Evolutionary conservation across 2,329 filamentous ascomycete species (phyloP).

Genomic region (Teratosphaeria epicoccoides): DNA sequence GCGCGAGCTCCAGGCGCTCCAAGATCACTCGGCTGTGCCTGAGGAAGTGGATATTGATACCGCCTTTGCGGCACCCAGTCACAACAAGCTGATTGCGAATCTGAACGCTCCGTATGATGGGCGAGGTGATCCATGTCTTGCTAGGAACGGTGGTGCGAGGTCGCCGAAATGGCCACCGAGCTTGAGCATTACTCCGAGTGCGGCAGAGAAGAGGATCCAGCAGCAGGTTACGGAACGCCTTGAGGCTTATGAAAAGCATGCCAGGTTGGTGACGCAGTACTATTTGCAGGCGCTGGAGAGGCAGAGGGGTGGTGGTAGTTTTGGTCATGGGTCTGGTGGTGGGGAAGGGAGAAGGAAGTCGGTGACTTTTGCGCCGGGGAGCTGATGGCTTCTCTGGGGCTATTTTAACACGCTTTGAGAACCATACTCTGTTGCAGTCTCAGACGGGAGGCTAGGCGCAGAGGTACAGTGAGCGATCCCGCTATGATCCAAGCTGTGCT

Average conservation of each 20-base stretch:
- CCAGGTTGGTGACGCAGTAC: conserved; percentile 7
- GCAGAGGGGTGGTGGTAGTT: background rate
- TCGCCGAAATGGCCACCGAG: background rate
- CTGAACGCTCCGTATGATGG: conserved; percentile 11
- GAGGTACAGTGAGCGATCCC: background rate
- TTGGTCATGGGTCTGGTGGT: background rate
- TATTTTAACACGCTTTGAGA: background rate
- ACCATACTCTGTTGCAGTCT: too few species aligned
- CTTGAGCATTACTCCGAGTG: conserved; percentile 7
- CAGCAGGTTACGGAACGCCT: conserved; percentile 10
- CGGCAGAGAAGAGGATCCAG: conserved; percentile 4
- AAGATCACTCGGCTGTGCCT: background rate
- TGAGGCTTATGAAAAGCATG: conserved; percentile 13
- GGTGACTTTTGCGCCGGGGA: background rate
- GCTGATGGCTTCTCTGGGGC: background rate
- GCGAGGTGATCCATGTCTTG: conserved; percentile 8
- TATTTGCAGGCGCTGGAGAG: conserved; percentile 11
- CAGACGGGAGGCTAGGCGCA: background rate
- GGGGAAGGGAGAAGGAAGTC: background rate
- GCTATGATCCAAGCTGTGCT: background rate
- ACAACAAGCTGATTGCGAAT: conserved; percentile 6
- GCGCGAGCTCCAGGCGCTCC: background rate
- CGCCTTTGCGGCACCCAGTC: background rate
- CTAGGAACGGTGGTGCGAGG: background rate
- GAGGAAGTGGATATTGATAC: conserved; percentile 1